Base-by-base conservation (phyloP, 106 monocot genomes). In the Agapanthus africanus region DNA sequence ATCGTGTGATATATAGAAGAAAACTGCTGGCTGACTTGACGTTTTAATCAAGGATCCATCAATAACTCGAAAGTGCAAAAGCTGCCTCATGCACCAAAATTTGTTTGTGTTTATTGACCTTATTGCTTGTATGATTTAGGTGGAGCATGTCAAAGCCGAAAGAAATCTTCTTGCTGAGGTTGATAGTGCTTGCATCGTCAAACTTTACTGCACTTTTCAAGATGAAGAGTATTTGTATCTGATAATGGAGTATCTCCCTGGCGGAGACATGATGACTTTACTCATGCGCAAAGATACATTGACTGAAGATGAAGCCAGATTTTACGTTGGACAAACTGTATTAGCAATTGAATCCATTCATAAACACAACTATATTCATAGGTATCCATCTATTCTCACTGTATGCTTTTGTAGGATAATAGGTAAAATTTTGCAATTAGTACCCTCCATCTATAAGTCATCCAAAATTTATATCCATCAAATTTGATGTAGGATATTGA, bases 181-280 rank as follows among this genome's bases (percentile, higher is more conserved):
- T 71, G 89, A 90, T 57, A 90, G 89, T 73, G 63, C 77, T 38
- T 90, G 74, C 38, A 90, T 90, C 37, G 89, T 90, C 13, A 90
- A 90, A 65, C 82, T 90, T 9, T 90, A 85, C 63, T 90, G 85
- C 61, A 85, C 89, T 59, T 90, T 90, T 60, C 89, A 90, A 85
- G 89, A 90, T 73, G 80, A 90, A 4, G 89, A 90, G 72, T 90
- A 46, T 76, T 75, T 90, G 37, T 90, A 90, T 80, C 88, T 89
- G 51, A 85, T 90, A 34, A 90, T 90, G 89, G 89, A 90, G 65
- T 90, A 90, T 73, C 85, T 90, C 67, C 89, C 89, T 68, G 89
- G 89, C 65, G 89, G 89, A 62, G 89, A 90, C 32, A 85, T 90
- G 89, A 90, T 90, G 89, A 90, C 89, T 31, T 71, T 90, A 44